A percentile compares a stretch with the other conserved stretches of the same genome.
These are phyloP conservation scores for Handroanthus guayacan DNA, from an alignment of 257 asterid genomes.

Conservation along the genomic window DNA sequence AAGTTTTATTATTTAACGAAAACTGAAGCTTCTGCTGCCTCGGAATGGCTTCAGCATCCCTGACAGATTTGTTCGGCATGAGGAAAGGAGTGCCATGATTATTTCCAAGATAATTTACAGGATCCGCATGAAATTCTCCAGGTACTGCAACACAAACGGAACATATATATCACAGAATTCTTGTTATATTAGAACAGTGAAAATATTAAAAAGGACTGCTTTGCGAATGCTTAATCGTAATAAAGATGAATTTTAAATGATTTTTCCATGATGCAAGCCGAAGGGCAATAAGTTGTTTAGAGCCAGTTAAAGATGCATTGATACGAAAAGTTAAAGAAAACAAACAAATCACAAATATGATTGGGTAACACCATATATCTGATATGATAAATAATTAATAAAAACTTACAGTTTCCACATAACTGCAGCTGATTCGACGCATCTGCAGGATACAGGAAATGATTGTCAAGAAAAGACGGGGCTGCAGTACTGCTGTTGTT, in stretches of 20 bases:
- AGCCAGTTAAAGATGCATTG: background rate
- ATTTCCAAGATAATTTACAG: slow-evolving; percentile 66
- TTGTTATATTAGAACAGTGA: background rate
- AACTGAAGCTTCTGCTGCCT: slow-evolving; percentile 63
- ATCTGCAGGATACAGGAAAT: slow-evolving; percentile 56
- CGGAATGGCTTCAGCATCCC: slow-evolving; percentile 59
- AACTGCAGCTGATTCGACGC: slow-evolving; percentile 71
- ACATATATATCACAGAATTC: slow-evolving; percentile 17
- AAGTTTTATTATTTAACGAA: slow-evolving; percentile 53
- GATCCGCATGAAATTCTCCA: slow-evolving; percentile 54
- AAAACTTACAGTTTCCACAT: slow-evolving; percentile 70
- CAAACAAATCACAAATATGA: background rate
- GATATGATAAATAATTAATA: background rate
- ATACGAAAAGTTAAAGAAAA: background rate
- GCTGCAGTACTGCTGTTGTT: slow-evolving; percentile 53
- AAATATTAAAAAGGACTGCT: background rate
- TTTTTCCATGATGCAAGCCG: background rate
- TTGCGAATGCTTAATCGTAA: too few species aligned
- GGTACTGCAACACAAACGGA: slow-evolving; percentile 55
- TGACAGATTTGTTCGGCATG: slow-evolving; percentile 51
- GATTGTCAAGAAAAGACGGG: slow-evolving; percentile 56
- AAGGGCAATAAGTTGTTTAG: background rate
- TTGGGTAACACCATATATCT: background rate
- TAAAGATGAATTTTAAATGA: background rate
- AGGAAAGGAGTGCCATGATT: slow-evolving; percentile 48